Conservation (phyloP, 345 rosid species). For the Murraya paniculata region DNA sequence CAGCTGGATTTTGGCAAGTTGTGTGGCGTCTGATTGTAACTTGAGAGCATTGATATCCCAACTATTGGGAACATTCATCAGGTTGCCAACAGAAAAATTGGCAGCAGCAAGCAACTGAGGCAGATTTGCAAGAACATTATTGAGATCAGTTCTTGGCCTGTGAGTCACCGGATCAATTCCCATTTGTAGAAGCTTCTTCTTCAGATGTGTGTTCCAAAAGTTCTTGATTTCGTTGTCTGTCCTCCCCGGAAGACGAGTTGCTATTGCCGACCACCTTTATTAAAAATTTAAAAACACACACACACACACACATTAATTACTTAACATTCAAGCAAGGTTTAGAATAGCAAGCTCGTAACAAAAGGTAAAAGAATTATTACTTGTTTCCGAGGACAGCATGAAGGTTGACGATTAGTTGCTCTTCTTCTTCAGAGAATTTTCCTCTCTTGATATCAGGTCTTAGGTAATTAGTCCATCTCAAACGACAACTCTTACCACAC, state of each 20-base stretch:
- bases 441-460: constrained; percentile 83
- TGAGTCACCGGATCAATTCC: constrained; percentile 83
- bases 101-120: constrained; percentile 59
- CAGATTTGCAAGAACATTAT: constrained; percentile 40
- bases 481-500: constrained; percentile 82
- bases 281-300: not conserved
- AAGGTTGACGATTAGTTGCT: constrained; percentile 61
- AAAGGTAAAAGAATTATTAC: constrained; percentile 24
- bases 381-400: constrained; percentile 75
- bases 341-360: not conserved
- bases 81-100: constrained; percentile 28
- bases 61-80: constrained; percentile 24
- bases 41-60: constrained; percentile 32
- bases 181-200: constrained; percentile 77
- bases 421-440: constrained; percentile 68
- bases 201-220: constrained; percentile 79
- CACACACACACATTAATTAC: not conserved
- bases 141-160: constrained; percentile 64
- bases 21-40: constrained; percentile 46
- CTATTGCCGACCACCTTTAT: constrained; percentile 79
- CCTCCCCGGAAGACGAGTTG: constrained; percentile 67
- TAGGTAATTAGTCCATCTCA: constrained; percentile 78
- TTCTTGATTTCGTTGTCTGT: constrained; percentile 82
- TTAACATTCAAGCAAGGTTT: not conserved
- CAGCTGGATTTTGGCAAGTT: constrained; percentile 55